Percentiles rank a stretch among this genome's conserved stretches.
These are phyloP conservation scores for Rhizophagus sp. DNA, from an alignment of 192 early-diverging fungal species.

Conservation along the genomic window DNA sequence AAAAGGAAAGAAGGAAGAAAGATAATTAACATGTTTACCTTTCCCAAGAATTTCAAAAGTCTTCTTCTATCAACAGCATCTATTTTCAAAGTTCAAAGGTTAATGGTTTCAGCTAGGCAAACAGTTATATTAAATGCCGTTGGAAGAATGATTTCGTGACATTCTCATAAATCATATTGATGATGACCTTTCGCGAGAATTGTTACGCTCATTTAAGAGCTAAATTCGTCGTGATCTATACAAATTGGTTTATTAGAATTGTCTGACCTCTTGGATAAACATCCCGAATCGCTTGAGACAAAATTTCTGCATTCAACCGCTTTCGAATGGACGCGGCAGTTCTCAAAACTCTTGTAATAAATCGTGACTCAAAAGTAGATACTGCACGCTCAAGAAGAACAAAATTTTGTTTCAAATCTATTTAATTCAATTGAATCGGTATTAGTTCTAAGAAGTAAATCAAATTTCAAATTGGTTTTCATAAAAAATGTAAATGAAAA, in stretches of 20 bases:
- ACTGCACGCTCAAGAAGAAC: conserved; percentile 82
- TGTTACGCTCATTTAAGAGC: not conserved
- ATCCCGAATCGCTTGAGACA: conserved; percentile 61
- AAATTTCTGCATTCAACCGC: conserved; percentile 65
- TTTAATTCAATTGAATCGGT: not conserved
- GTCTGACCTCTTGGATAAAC: conserved; percentile 51
- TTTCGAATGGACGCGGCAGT: conserved; percentile 78
- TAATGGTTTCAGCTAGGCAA: conserved; percentile 10
- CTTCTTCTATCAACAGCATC: conserved; percentile 36
- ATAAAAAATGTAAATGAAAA: not conserved
- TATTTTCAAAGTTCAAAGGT: conserved; percentile 31
- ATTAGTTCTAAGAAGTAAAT: no score
- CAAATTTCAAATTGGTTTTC: no score
- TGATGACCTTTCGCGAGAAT: not conserved
- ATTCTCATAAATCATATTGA: conserved; percentile 5
- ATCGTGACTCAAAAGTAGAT: conserved; percentile 82
- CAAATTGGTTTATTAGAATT: not conserved
- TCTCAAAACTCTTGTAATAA: conserved; percentile 85
- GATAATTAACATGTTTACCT: conserved; percentile 26
- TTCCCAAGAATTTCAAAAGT: conserved; percentile 39
- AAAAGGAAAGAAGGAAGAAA: not conserved
- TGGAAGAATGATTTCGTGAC: not conserved
- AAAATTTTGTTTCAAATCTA: conserved; percentile 90
- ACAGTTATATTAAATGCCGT: not conserved
- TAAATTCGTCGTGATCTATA: not conserved